A percentile compares a stretch with the other conserved stretches of the same genome.
phyloP scores from a whole-genome alignment of 495 filamentous ascomycete genomes.

The Daldinia loculata region DNA sequence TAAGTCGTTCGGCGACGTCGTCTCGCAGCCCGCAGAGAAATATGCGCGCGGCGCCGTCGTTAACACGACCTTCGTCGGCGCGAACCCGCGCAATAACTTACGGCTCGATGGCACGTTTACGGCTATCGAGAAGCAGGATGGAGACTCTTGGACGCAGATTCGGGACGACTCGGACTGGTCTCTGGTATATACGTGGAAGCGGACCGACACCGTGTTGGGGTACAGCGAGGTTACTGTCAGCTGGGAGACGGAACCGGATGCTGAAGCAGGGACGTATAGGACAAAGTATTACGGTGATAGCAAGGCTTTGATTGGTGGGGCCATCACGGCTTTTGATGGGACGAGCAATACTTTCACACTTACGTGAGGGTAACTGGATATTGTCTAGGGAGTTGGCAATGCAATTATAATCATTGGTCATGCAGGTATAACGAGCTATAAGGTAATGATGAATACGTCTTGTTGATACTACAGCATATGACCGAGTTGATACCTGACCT shows the following conservation, averaged over 20 bases:
- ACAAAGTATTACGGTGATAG: constrained; percentile 87
- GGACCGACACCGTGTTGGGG: constrained; percentile 75
- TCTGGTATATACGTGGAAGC: constrained; percentile 81
- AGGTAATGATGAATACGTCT: too few relatives aligned
- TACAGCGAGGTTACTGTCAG: constrained; percentile 78
- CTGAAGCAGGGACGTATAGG: constrained; percentile 74
- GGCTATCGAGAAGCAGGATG: constrained; percentile 72
- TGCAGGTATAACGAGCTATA: too few relatives aligned
- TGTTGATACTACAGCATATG: too few relatives aligned
- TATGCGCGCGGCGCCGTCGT: constrained; percentile 72
- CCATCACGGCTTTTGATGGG: constrained; percentile 76
- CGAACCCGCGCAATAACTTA: constrained; percentile 91
- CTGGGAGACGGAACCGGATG: constrained; percentile 75
- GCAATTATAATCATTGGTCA: background rate
- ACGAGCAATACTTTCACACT: constrained; percentile 70
- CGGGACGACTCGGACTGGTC: constrained; percentile 81
- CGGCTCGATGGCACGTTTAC: constrained; percentile 82
- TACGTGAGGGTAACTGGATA: constrained; percentile 32
- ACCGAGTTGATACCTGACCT: background rate
- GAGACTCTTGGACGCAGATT: constrained; percentile 70
- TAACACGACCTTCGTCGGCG: constrained; percentile 79
- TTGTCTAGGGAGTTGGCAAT: background rate
- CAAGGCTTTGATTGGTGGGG: constrained; percentile 69
- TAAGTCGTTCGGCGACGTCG: constrained; percentile 74
- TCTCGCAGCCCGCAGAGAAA: constrained; percentile 60